A percentile compares a stretch with the other conserved stretches of the same genome.
Evolutionary conservation across 2,329 filamentous ascomycete species (phyloP).

Genomic region (Apiospora hydei): DNA sequence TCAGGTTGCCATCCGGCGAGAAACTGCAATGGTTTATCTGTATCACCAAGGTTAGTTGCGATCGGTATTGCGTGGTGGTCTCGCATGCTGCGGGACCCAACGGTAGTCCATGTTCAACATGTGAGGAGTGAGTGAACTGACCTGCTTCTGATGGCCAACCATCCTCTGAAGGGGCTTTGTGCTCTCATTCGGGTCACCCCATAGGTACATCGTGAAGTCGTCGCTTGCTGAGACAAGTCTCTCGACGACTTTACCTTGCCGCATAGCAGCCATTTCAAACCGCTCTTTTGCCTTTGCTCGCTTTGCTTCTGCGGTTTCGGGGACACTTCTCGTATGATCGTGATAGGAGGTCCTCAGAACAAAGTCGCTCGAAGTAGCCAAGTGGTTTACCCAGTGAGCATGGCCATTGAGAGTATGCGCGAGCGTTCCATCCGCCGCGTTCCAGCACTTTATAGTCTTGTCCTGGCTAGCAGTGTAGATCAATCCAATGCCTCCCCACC

Average conservation of each 20-base stretch:
- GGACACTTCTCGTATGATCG: conserved; percentile 78
- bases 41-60: conserved; percentile 28
- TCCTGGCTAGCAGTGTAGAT: conserved; percentile 90
- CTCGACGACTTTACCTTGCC: conserved; percentile 80
- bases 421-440: conserved; percentile 78
- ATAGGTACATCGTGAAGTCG: conserved; percentile 96
- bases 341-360: conserved; percentile 85
- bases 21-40: conserved; percentile 96
- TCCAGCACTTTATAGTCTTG: conserved; percentile 92
- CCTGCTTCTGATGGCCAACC: conserved; percentile 84
- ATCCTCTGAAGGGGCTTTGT: conserved; percentile 88
- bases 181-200: conserved; percentile 76
- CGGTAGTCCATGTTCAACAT: neutral
- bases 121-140: neutral
- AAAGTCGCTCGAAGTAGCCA: conserved; percentile 92
- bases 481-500: conserved; percentile 89
- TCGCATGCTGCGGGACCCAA: neutral
- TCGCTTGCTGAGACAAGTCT: conserved; percentile 89
- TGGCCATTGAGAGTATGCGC: conserved; percentile 82
- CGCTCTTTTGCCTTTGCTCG: conserved; percentile 77
- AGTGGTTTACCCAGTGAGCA: conserved; percentile 94
- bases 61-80: neutral
- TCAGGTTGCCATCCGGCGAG: conserved; percentile 85
- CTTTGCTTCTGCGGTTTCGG: conserved; percentile 73
- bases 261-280: conserved; percentile 84